Conservation (phyloP, 2,329 filamentous ascomycete genomes). For the Fusarium tupiense region DNA sequence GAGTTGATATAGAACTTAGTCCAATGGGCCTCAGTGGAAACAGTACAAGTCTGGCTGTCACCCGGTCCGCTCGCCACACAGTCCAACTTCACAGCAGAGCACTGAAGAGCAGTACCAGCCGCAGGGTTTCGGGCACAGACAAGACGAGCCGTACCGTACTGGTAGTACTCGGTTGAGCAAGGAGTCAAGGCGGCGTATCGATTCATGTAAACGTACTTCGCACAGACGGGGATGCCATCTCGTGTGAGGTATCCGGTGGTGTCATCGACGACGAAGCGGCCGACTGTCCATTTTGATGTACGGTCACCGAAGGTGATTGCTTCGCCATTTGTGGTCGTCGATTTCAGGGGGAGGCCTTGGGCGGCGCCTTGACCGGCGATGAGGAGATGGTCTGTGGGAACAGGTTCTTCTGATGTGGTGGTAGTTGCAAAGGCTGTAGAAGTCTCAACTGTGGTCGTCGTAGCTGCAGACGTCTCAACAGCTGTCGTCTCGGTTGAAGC, state of each 20-base stretch:
- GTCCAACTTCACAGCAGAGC: neutral
- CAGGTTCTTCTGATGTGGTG: neutral
- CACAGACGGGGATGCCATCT: neutral
- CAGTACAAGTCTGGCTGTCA: neutral
- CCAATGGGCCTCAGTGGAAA: neutral
- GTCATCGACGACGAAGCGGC: neutral
- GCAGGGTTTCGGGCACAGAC: neutral
- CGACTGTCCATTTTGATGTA: neutral
- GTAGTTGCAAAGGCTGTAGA: neutral
- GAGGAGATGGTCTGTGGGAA: neutral
- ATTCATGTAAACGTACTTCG: neutral
- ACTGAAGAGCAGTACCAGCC: neutral
- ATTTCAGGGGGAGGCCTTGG: neutral
- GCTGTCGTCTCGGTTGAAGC: neutral
- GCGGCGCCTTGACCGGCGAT: neutral
- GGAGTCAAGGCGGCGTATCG: neutral
- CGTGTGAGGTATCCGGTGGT: neutral
- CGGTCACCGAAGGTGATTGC: neutral
- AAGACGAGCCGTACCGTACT: neutral
- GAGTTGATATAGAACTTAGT: neutral
- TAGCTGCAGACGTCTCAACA: neutral
- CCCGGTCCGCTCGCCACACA: neutral
- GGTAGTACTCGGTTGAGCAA: neutral
- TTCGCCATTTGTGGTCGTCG: neutral
- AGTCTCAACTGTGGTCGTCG: rapidly evolving